Conservation (phyloP, 2,329 filamentous ascomycete genomes). For the Colletotrichum cordylinicola region DNA sequence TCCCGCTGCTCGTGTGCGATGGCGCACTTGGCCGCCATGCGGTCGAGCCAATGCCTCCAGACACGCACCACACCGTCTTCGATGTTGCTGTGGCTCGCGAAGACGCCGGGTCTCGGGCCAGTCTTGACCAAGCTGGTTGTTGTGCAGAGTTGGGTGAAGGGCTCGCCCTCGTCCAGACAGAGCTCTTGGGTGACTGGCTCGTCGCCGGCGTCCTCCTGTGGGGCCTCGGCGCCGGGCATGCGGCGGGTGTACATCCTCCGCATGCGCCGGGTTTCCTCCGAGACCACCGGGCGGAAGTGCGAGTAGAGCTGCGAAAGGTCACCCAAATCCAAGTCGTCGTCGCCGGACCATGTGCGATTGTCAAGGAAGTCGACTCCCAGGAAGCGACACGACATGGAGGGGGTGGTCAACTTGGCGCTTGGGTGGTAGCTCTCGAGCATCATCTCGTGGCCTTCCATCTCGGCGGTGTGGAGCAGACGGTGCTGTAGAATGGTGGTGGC, state of each 20-base stretch:
- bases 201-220: slow-evolving; percentile 32
- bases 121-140: slow-evolving; percentile 72
- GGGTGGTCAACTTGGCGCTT: slow-evolving; percentile 69
- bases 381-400: slow-evolving; percentile 71
- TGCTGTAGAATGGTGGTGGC: slow-evolving; percentile 69
- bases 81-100: slow-evolving; percentile 69
- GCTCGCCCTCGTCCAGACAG: slow-evolving; percentile 70
- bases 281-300: slow-evolving; percentile 69
- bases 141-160: slow-evolving; percentile 77
- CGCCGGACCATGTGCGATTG: slow-evolving; percentile 34
- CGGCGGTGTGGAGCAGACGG: slow-evolving; percentile 64
- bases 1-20: slow-evolving; percentile 22
- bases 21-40: slow-evolving; percentile 52
- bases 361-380: slow-evolving; percentile 68
- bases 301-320: slow-evolving; percentile 69
- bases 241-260: slow-evolving; percentile 29
- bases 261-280: slow-evolving; percentile 53
- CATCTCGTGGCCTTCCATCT: slow-evolving; percentile 67
- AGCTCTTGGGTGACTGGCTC: slow-evolving; percentile 64
- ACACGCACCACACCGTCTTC: slow-evolving; percentile 73
- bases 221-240: slow-evolving; percentile 30
- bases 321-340: slow-evolving; percentile 27
- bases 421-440: slow-evolving; percentile 84
- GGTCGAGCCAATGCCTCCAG: slow-evolving; percentile 74
- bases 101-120: slow-evolving; percentile 64